phyloP scores from a whole-genome alignment of 768 basidiomycete species.

The Leccinum longicurvipes region DNA sequence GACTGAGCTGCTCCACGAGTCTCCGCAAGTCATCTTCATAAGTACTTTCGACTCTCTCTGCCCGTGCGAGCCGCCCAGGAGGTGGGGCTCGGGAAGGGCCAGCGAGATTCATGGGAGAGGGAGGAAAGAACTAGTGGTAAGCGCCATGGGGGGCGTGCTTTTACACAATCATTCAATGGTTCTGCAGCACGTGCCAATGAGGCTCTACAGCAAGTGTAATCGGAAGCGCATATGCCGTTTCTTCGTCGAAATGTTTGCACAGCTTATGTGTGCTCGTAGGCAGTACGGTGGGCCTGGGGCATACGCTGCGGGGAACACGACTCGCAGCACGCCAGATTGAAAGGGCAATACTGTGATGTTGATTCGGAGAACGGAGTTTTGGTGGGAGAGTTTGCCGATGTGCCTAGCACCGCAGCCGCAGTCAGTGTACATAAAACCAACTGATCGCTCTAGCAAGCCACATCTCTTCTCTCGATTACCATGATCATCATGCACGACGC shows the following conservation, averaged over 20 bases:
- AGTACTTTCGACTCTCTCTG: slow-evolving; percentile 18
- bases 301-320: background rate
- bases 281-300: background rate
- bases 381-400: too few species aligned
- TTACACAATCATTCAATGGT: slow-evolving; percentile 1
- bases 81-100: slow-evolving; percentile 22
- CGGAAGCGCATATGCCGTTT: background rate
- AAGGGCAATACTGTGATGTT: too few species aligned
- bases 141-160: background rate
- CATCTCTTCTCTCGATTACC: background rate
- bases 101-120: slow-evolving; percentile 23
- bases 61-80: background rate
- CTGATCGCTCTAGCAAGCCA: background rate
- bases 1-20: slow-evolving; percentile 19
- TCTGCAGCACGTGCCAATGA: slow-evolving; percentile 2
- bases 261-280: background rate
- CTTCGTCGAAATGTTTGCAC: background rate
- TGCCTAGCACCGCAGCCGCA: too few species aligned
- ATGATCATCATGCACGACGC: slow-evolving; percentile 9
- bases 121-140: slow-evolving; percentile 9
- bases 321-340: too few species aligned
- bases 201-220: background rate
- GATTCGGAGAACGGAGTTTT: too few species aligned
- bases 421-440: background rate
- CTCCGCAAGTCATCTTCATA: slow-evolving; percentile 26